Base-by-base conservation (phyloP, 1,284 basidiomycete species). In the Leccinum pallidistipes region DNA sequence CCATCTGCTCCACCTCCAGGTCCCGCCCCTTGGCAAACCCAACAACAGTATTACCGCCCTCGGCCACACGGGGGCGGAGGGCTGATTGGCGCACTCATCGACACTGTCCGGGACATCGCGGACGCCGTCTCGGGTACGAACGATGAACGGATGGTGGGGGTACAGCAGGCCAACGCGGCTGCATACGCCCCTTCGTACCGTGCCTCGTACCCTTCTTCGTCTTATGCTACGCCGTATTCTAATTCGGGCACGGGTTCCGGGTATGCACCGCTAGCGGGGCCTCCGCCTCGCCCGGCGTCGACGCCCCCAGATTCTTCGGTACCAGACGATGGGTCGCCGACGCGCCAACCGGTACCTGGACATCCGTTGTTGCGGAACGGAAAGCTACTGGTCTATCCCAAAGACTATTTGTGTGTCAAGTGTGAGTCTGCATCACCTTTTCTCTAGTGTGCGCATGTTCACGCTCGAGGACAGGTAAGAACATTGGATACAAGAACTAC, bases 401-500 rank as follows among this genome's bases (percentile, higher is more conserved):
- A 71, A n/a, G 81, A 81, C 1, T 79, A 82, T 65, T 69, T 80
- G 16, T 92, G 90, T 66, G 68, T 74, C 2, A 91, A 89, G 80
- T 90, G 87, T 87, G 62, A 58, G 82, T 78, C 10, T 56, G 12
- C 21, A 16, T 32, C 32, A 7, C 59, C 18, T 9, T 45, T 27
- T 24, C 9, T 10, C 27, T 36, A 47, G 29, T 8, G 27, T 3
- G 36, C 9, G n/a, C 29, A 10, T 54, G 49, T 47, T 59, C 49
- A 66, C 16, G 36, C 47, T 11, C 5, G 45, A 2, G 27, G 49
- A 7, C 49, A 92, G 90, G 90, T 69, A 77, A 79, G 45, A 91
- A 91, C 69, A 85, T 82, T 0, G 90, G 90, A 2, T 92, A 87
- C 75, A 89, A 88, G 73, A 78, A 83, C 60, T 79, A 78, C 50